Conservation (phyloP, 2,329 filamentous ascomycete species). For the Pyricularia sp. region DNA sequence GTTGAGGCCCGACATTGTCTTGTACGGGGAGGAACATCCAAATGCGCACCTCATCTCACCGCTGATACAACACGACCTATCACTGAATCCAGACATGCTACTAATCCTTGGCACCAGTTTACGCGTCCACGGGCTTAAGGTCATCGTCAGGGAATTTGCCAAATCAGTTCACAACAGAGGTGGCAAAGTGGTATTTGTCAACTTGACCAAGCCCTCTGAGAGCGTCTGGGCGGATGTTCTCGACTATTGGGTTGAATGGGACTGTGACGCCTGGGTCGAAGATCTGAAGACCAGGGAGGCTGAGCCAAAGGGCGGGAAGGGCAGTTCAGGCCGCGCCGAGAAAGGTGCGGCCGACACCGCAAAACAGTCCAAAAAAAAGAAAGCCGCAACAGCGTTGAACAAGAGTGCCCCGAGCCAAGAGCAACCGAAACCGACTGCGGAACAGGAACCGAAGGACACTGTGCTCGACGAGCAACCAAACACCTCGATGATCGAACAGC, state of each 20-base stretch:
- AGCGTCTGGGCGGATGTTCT: slow-evolving; percentile 66
- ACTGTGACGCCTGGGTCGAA: slow-evolving; percentile 64
- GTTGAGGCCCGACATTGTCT: slow-evolving; percentile 61
- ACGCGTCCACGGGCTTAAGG: slow-evolving; percentile 61
- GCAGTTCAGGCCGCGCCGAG: not conserved
- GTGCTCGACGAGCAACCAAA: not conserved
- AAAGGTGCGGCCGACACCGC: not conserved
- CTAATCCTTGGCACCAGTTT: slow-evolving; percentile 64
- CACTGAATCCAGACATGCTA: slow-evolving; percentile 54
- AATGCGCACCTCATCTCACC: slow-evolving; percentile 58
- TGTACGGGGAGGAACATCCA: slow-evolving; percentile 67
- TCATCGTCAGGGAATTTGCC: slow-evolving; percentile 62
- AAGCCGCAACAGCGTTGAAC: not conserved
- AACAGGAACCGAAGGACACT: not conserved
- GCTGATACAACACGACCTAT: slow-evolving; percentile 58
- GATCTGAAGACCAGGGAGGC: slow-evolving; percentile 49
- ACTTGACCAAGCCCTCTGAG: slow-evolving; percentile 62
- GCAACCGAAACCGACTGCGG: not conserved
- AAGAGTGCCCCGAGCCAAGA: not conserved
- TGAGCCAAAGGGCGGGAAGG: not conserved
- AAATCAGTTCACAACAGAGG: slow-evolving; percentile 60
- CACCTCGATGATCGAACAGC: not conserved
- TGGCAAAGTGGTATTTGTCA: slow-evolving; percentile 64
- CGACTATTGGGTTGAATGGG: slow-evolving; percentile 67
- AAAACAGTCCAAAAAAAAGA: not conserved